Conservation (phyloP, 345 rosid species). For the Adansonia digitata region DNA sequence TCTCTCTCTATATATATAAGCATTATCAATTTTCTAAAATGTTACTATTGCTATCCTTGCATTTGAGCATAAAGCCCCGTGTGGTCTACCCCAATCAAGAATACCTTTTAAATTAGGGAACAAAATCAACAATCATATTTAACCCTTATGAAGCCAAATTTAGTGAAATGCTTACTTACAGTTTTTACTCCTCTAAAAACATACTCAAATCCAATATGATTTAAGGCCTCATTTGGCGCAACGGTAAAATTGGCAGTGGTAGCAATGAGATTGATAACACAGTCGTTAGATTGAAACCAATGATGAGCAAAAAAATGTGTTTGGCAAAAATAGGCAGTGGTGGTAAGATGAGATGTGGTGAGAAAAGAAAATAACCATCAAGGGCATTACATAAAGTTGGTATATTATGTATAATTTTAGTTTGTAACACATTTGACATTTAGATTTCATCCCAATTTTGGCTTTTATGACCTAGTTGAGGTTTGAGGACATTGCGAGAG, state of each 20-base stretch:
- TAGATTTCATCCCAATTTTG: not conserved
- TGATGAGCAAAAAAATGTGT: not conserved
- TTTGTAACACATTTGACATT: not conserved
- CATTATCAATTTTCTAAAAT: not conserved
- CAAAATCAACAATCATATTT: not conserved
- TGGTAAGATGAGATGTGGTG: not conserved
- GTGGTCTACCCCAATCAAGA: not conserved
- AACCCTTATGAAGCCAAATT: not conserved
- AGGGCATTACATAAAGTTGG: not conserved
- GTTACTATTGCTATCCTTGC: not conserved
- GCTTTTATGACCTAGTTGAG: not conserved
- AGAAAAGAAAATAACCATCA: not conserved
- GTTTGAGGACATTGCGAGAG: not conserved
- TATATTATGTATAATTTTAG: not conserved
- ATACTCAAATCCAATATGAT: not conserved
- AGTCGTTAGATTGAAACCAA: not conserved
- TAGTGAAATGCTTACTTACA: not conserved
- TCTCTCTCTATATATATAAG: no score
- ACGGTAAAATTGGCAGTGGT: not conserved
- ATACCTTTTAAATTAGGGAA: not conserved
- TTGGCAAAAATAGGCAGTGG: not conserved
- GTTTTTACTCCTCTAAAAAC: not conserved
- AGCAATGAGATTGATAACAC: not conserved
- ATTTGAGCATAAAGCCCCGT: not conserved
- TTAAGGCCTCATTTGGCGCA: not conserved